Conservation (phyloP, 176 grass and related monocot species). For the Carex cristatella region DNA sequence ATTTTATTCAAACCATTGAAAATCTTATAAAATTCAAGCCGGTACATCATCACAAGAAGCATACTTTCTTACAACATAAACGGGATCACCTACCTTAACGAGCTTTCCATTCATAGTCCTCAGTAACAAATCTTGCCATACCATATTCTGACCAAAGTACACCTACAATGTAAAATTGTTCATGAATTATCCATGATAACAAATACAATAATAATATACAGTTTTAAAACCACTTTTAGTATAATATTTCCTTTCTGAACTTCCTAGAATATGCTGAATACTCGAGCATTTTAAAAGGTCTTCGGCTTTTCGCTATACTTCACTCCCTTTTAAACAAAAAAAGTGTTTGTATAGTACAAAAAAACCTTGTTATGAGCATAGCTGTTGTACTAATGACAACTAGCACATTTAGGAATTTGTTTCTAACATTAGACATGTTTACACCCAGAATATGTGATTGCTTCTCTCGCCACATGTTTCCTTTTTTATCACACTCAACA, state of each 20-base stretch:
- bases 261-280: neutral
- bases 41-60: conserved; percentile 47
- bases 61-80: conserved; percentile 41
- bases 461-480: neutral
- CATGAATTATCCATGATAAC: neutral
- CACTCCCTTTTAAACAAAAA: neutral
- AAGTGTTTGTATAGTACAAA: neutral
- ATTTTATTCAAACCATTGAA: neutral
- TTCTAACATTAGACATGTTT: neutral
- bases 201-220: neutral
- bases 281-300: neutral
- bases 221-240: neutral
- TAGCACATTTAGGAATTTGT: neutral
- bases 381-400: neutral
- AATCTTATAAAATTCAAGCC: conserved; percentile 24
- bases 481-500: neutral
- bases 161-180: conserved; percentile 33
- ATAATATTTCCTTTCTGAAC: neutral
- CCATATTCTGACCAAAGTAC: conserved; percentile 80
- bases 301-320: neutral
- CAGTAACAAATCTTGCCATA: conserved; percentile 58
- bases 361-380: neutral
- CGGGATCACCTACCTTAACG: conserved; percentile 49
- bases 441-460: neutral
- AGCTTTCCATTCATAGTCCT: conserved; percentile 26